Base-by-base conservation (phyloP, 169 alveolate genomes). In the Babesia ovata region DNA sequence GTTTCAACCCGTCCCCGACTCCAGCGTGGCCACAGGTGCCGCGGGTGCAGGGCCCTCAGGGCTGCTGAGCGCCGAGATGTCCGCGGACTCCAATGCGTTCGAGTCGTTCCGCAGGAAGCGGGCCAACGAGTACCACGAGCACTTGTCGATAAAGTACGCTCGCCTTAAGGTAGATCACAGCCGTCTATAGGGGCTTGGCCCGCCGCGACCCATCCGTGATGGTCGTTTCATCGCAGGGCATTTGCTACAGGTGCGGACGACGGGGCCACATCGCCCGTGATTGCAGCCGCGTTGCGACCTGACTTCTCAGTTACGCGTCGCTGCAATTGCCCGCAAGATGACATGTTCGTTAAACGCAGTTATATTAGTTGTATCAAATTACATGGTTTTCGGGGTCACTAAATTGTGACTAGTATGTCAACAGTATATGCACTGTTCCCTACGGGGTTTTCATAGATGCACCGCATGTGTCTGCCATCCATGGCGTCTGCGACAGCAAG, bases 81-180 rank as follows among this genome's bases (percentile, higher is more conserved):
- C 49, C 50, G 36, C 73, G 14, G 63, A 17, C 42, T 79, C 28
- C 12, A 86, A 79, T 29, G 70, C 33, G 22, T 81, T 81, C 21
- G 88, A 81, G 33, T 63, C 83, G 36, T 81, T 65, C 63, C 67
- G 88, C 54, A 70, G 59, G 76, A 81, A 81, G 59, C 52, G 84
- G 29, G 79, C 88, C 39, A 81, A 48, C 50, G 53, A 62, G 42
- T 81, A 81, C 65, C 88, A 81, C 63, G 88, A 81, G 39, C 16
- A 73, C 45, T 4, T 56, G 62, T 84, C 85, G 11, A 54, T 72
- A 0, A 81, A 76, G 84, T 71, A 60, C n/a, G 70, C 26, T 3
- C 42, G 33, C 49, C 21, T 72, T 2, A 22, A 12, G 21, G 44
- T 28, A 9, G 42, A 45, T n/a, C 29, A 26, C 66, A n/a, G 48